Base-by-base conservation (phyloP, 805 yeast genomes). In the Zygotorulaspora danielsina region DNA sequence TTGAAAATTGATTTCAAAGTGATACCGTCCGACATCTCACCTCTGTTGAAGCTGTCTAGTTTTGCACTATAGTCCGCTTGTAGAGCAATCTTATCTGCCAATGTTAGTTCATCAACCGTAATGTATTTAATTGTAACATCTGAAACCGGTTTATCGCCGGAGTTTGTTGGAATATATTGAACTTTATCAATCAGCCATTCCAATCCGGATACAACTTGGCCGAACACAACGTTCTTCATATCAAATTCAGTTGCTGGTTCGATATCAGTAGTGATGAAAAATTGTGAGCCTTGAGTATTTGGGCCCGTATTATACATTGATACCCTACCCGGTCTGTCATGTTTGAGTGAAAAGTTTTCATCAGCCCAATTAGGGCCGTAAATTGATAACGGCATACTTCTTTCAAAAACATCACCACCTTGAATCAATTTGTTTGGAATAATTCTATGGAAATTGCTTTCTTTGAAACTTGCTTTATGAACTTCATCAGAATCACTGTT, bases 381-480 rank as follows among this genome's bases (percentile, higher is more conserved):
- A 52, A 86, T 80, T 19, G 94, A 83, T 51, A 71, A 70, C 10
- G 96, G 95, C 18, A 94, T 95, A 39, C 76, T 70, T 11, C 90
- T 89, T 18, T 71, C 73, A 49, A 83, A 79, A 58, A 81, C 79
- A 63, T 86, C 90, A 46, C 96, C 96, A 42, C 95, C 95, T 66
- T 85, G 95, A 51, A 88, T 73, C 82, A 85, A 79, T 60, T 84
- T 84, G 41, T 73, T 72, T 31, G 76, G 71, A 46, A 84, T 80
- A 36, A 87, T 78, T 45, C 89, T 73, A 65, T 84, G 93, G 73
- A 87, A 83, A 13, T 69, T 63, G 4, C 86, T 74, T 45, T 72
- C 73, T 51, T 70, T 67, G 68, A 81, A 85, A 3, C 75, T 67
- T 12, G 59, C 39, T 5, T 47, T 54, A 20, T 50, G 38, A 3